Evolutionary conservation across 1,284 basidiomycete species (phyloP).

Genomic region (Mycena sp.): DNA sequence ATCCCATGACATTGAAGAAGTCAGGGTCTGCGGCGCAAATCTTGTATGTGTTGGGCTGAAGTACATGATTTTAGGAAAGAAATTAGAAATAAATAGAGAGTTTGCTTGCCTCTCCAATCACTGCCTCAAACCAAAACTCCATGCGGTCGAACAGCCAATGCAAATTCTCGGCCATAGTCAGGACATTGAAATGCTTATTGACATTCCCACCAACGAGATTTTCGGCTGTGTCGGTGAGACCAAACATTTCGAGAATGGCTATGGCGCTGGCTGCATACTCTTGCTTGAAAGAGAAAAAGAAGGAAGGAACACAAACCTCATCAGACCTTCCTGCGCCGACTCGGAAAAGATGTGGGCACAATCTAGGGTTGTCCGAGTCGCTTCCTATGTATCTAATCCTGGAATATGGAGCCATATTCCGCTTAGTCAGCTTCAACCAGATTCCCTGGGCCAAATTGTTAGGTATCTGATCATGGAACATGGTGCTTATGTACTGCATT

Average conservation of each 20-base stretch:
- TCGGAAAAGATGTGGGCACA: constrained; percentile 31
- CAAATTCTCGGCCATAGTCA: constrained; percentile 18
- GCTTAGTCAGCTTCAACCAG: too few relatives aligned
- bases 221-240: constrained; percentile 6
- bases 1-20: neutral
- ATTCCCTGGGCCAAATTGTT: too few relatives aligned
- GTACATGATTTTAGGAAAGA: neutral
- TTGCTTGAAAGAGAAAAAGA: neutral
- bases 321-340: constrained; percentile 24
- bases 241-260: constrained; percentile 27
- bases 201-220: constrained; percentile 14
- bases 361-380: constrained; percentile 4
- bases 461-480: too few relatives aligned
- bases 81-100: neutral
- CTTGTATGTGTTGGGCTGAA: constrained; percentile 5
- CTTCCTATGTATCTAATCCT: too few relatives aligned
- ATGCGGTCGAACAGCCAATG: constrained; percentile 23
- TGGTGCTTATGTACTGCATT: too few relatives aligned
- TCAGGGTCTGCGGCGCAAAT: neutral
- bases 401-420: too few relatives aligned
- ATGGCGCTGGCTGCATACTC: constrained; percentile 20
- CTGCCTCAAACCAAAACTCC: constrained; percentile 29
- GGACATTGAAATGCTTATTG: constrained; percentile 20
- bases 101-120: constrained; percentile 7
- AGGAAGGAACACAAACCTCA: neutral